These are phyloP conservation scores for Solanum ossicruentum DNA, from an alignment of 257 asterid species.

Conservation along the genomic window DNA sequence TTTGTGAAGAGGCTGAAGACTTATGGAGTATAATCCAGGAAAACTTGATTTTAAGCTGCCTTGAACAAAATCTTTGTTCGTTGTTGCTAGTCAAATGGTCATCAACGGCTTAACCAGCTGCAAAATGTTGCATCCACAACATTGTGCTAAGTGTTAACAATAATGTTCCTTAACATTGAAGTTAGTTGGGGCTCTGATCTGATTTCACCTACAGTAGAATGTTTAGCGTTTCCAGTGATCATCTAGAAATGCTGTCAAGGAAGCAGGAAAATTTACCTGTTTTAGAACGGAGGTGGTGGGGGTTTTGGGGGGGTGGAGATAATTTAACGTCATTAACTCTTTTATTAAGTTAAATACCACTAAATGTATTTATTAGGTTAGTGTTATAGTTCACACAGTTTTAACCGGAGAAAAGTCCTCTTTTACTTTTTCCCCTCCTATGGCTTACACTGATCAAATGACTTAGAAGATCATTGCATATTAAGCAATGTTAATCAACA, in stretches of 20 bases:
- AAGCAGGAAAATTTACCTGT: background rate
- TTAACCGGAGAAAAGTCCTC: background rate
- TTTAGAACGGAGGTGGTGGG: background rate
- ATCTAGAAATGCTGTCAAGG: background rate
- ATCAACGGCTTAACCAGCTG: background rate
- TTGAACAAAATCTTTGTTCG: background rate
- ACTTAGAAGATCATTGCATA: background rate
- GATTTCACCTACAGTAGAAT: background rate
- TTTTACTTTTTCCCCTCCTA: background rate
- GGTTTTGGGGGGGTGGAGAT: too few relatives aligned
- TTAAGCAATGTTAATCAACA: background rate
- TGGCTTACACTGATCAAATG: background rate
- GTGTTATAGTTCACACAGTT: background rate
- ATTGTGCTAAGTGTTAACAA: background rate
- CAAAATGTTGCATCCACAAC: background rate
- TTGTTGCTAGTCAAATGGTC: background rate
- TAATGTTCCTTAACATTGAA: background rate
- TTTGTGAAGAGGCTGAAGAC: too few relatives aligned
- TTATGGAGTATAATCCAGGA: too few relatives aligned
- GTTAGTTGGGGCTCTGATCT: background rate
- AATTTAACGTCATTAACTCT: background rate
- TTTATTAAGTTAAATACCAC: background rate
- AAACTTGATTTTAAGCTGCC: too few relatives aligned
- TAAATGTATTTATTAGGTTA: background rate
- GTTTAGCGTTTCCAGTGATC: background rate